Base-by-base conservation (phyloP, 2,329 filamentous ascomycete genomes). In the Trichoderma sp. region DNA sequence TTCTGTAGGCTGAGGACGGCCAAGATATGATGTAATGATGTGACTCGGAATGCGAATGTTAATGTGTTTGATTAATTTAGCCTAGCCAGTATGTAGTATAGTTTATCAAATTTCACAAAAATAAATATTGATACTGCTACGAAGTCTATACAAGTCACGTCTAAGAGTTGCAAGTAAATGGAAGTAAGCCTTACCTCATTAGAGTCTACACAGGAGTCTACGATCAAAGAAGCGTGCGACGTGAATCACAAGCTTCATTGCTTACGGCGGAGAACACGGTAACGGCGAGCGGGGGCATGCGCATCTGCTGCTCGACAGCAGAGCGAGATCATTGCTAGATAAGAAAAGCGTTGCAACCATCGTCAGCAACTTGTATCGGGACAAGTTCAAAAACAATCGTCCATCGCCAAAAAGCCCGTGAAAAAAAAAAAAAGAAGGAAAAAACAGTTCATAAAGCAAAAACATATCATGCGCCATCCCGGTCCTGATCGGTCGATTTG, bases 1-100 rank as follows among this genome's bases (percentile, higher is more conserved):
- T 78, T 77, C 56, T 78, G 77, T 52, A 70, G 75, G 31, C 70
- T 69, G 21, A 60, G 43, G 33, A 61, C 65, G 37, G 70, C 71
- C 2, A 76, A 72, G 69, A 74, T 76, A 27, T 76, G 68, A 68
- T 7, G 2, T 43, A 43, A 14, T 49, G 40, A 55, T 5, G 11
- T 31, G 68, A 52, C 49, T 62, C 37, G 2, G 37, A 40, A 49
- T 27, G 31, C 31, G 43, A 56, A n/a, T 61, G 57, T 60, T 60
- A 60, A 31, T 49, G 31, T 68, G 52, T 59, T 59, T 59, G 37
- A 52, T 49, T 27, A 27, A 16, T 16, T 33, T 58, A 59, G 64
- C 53, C 55, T 58, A 59, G 64, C 53, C 55, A 58, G 55, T 59
- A 49, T 21, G 29, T 24, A 40, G n/a, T 40, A 31, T 24, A 21